phyloP scores from a whole-genome alignment of 2,329 filamentous ascomycete genomes.

The Onygenales sp. region DNA sequence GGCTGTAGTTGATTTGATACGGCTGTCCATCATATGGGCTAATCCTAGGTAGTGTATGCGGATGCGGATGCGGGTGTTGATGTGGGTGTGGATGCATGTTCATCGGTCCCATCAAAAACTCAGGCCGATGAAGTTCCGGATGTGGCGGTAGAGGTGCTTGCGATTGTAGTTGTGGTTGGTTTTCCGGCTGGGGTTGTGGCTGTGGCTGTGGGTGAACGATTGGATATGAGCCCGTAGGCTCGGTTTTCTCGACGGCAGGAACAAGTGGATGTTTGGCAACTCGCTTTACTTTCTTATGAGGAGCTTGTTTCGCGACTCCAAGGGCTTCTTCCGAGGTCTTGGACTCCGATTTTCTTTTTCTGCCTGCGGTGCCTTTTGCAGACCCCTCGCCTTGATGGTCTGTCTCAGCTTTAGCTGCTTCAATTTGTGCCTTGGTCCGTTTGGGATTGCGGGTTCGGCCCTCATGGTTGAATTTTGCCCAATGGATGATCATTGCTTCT shows the following conservation, averaged over 20 bases:
- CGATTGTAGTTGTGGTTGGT: too few species aligned
- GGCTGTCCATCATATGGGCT: constrained; percentile 1
- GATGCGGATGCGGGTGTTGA: too few species aligned
- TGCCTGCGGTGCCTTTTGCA: background rate
- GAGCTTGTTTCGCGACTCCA: background rate
- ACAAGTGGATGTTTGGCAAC: background rate
- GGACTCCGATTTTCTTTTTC: constrained; percentile 5
- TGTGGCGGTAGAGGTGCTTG: background rate
- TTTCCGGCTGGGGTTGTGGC: too few species aligned
- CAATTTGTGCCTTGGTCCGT: constrained; percentile 35
- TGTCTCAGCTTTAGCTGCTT: constrained; percentile 26
- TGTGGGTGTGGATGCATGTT: background rate
- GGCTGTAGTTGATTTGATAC: constrained; percentile 2
- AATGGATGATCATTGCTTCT: constrained; percentile 37
- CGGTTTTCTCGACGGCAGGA: background rate
- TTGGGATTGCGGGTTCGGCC: constrained; percentile 36
- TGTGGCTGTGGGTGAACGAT: background rate
- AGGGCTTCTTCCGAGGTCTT: background rate
- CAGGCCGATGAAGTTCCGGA: background rate
- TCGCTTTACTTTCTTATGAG: constrained; percentile 5
- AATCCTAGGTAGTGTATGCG: background rate
- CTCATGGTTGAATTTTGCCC: constrained; percentile 34
- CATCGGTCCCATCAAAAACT: background rate
- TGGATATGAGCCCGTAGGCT: background rate
- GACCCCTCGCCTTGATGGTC: constrained; percentile 3